Percentiles rank a stretch among this genome's conserved stretches.
Conservation (phyloP, 2,329 filamentous ascomycete species). For the Trichophyton rubrum region DNA sequence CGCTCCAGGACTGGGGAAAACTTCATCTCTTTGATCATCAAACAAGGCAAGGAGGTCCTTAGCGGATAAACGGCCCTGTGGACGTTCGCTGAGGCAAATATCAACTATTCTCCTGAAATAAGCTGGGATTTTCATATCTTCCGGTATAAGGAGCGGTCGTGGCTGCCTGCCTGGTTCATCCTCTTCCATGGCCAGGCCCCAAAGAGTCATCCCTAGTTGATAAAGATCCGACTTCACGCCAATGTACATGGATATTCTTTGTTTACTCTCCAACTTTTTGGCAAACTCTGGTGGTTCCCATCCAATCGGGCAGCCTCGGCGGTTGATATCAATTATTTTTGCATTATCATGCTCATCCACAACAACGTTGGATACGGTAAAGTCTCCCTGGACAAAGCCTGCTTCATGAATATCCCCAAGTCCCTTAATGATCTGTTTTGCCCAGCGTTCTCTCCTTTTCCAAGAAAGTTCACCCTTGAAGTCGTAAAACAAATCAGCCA, state of each 20-base stretch:
- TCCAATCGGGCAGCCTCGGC: conserved; percentile 88
- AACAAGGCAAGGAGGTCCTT: conserved; percentile 51
- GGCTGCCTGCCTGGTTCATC: conserved; percentile 78
- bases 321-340: conserved; percentile 97
- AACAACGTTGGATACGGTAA: conserved; percentile 94
- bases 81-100: conserved; percentile 62
- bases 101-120: conserved; percentile 69
- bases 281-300: conserved; percentile 95
- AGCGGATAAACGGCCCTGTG: conserved; percentile 61
- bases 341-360: conserved; percentile 73
- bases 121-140: conserved; percentile 49
- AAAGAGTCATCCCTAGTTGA: conserved; percentile 93
- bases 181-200: conserved; percentile 74
- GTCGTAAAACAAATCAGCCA: conserved; percentile 87
- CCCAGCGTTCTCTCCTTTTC: conserved; percentile 71
- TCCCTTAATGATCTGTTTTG: conserved; percentile 76
- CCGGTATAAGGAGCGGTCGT: conserved; percentile 52
- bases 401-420: conserved; percentile 88
- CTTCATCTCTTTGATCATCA: conserved; percentile 43
- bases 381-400: conserved; percentile 94
- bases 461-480: conserved; percentile 52
- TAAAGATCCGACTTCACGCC: conserved; percentile 95
- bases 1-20: conserved; percentile 7
- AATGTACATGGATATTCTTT: conserved; percentile 92
- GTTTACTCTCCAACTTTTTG: conserved; percentile 70